Base-by-base conservation (phyloP, 176 grass and related monocot genomes). In the maize (Zea mays) region DNA sequence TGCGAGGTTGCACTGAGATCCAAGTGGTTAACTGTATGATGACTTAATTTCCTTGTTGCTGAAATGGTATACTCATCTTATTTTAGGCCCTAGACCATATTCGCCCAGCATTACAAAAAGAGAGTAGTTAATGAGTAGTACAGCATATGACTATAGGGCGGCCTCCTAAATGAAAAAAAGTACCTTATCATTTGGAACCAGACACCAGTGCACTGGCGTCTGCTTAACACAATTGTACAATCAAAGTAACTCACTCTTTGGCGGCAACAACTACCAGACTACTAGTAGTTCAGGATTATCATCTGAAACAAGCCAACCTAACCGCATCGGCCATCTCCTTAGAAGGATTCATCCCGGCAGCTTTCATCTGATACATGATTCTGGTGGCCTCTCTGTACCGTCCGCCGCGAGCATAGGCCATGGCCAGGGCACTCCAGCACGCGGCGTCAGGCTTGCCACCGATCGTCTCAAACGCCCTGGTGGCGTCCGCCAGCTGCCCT, bases 391-490 rank as follows among this genome's bases (percentile, higher is more conserved):
- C 95, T 11, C 76, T 69, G 61, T 85, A 76, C 63, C 67, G 76
- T 21, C 91, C 91, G 0, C 70, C 12, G 2, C 85, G 89, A 45
- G 85, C 79, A 71, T 92, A 98, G 27, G 85, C 86, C 42, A 74
- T 73, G 63, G 85, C 85, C 82, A 98, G 79, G 13, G 91, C 47
- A 15, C 83, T 98, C 89, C 95, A 94, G 85, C 91, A 94, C 12
- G 48, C 89, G 0, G 5, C 12, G 16, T 98, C 89, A 5, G 78
- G 82, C 63, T 16, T 40, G 36, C 79, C 81, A 34, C 73, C 45
- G 14, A 88, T 77, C 4, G 51, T 72, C 46, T 82, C 36, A 19
- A 98, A 94, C 7, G 91, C 85, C 74, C 70, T 94, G 17, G 54
- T 33, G 8, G 89, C 95, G 2, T 94, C 89, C 3, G 36, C 43